Evolutionary conservation across 169 alveolate genomes (phyloP), one percentile per base, ranked within the genome.

Genomic region (Plasmodium blacklocki): DNA sequence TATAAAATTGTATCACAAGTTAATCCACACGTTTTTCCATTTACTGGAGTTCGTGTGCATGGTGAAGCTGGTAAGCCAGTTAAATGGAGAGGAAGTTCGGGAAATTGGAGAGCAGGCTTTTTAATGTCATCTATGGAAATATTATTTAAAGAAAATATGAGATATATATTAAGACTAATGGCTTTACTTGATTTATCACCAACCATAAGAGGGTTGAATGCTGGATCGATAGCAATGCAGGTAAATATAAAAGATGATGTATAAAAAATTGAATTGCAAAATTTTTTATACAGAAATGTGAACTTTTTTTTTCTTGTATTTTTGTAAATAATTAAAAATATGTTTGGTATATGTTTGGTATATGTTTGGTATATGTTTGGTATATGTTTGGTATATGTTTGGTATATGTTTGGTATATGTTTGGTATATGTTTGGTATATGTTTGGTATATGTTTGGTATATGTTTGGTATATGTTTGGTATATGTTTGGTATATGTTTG

Each of bases 61-160:
- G 95, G 95, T 3, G 95, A 92, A 62, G 95, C 95, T 18, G 95
- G 95, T 6, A 92, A 71, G 19, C 95, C 95, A 12, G 94, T 91
- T 21, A 86, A 89, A 54, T 88, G 95, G 93, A 29, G 94, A 47
- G 94, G 95, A 26, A 68, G 59, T 14, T 74, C 88, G 1, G 91
- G 94, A 6, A 74, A 73, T 21, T 88, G 94, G 94, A 68, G 95
- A 49, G 94, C 93, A n/a, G 94, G 95, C 8, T 88, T 88, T 86
- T 58, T 88, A 32, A 88, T 92, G 72, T 88, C 95, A 3, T 87
- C 83, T 2, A 85, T 93, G 89, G 95, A 93, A 68, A 59, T 88
- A 49, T 83, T 88, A 66, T 89, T 88, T 26, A 88, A 93, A 76
- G 94, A 93, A 64, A 87, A 93, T 39, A 87, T 93, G 63, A 56